Base-by-base conservation (phyloP, 1,284 basidiomycete genomes). In the Puccinia coronata region DNA sequence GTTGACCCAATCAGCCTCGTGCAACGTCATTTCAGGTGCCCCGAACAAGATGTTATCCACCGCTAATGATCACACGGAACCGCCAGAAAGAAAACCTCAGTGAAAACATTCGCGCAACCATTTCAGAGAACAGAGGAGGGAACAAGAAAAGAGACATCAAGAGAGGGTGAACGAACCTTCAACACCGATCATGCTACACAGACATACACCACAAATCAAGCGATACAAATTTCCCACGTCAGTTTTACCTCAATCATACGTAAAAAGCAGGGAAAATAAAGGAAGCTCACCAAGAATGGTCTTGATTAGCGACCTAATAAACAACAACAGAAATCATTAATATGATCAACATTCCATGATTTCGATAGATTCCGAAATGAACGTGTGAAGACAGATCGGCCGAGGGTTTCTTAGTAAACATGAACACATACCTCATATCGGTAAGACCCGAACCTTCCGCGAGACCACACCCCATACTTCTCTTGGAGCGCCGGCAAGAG, bases 401-500 rank as follows among this genome's bases (percentile, higher is more conserved):
- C 39, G n/a, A 3, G 11, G 63, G 11, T 28, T 51, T 31, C 67
- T 47, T 18, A 47, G 49, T n/a, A 23, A 31, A 34, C 5, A 51
- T 4, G 12, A 41, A 59, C 85, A 34, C 85, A 85, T 20, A 86
- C 85, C 84, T 87, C 86, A 84, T 88, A 88, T 84, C 88, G 88
- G 88, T 88, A 89, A 63, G 87, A 87, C n/a, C 88, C 88, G 84
- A 89, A 89, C 71, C 88, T 86, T 53, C 88, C 88, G 73, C 88
- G 86, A 25, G 87, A 87, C 84, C 87, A 86, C 77, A 89, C 88
- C 72, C 85, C 85, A 84, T 84, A 87, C 70, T 85, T 84, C 76
- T 88, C 87, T 82, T 85, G 84, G 51, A 89, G 84, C 31, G 84
- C 84, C 1, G 88, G 88, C 47, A 89, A 85, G 65, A 79, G 20